Evolutionary conservation across 2,329 filamentous ascomycete species (phyloP).

Genomic region (Pseudopyrenochaeta lycopersici): DNA sequence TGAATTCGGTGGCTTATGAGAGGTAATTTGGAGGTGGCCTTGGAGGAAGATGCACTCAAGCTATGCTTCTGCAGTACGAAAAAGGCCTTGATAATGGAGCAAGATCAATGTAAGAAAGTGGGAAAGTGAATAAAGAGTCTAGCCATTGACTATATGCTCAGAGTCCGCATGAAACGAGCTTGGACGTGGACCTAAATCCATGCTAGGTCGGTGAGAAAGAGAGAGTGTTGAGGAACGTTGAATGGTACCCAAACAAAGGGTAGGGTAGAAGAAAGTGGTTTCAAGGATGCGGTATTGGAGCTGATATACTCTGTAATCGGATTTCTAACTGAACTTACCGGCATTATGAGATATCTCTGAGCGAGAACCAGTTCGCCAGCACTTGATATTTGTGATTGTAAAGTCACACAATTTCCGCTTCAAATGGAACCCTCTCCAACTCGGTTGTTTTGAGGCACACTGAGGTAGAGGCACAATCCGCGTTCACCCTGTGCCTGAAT

Average conservation of each 20-base stretch:
- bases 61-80: constrained; percentile 8
- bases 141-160: constrained; percentile 18
- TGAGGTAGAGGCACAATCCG: constrained; percentile 8
- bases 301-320: constrained; percentile 12
- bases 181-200: constrained; percentile 25
- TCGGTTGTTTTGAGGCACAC: constrained; percentile 9
- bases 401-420: constrained; percentile 9
- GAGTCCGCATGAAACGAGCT: constrained; percentile 8
- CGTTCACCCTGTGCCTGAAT: constrained; percentile 27
- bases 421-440: constrained; percentile 7
- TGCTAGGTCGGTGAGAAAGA: too few species aligned
- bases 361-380: constrained; percentile 7
- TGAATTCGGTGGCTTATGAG: too few species aligned
- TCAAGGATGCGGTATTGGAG: constrained; percentile 3
- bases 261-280: neutral
- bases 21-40: constrained; percentile 18
- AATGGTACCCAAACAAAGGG: neutral
- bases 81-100: constrained; percentile 8
- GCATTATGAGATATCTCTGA: constrained; percentile 28
- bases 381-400: constrained; percentile 16
- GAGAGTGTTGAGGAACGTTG: neutral
- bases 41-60: constrained; percentile 1
- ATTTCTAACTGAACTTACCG: constrained; percentile 33
- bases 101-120: constrained; percentile 12
- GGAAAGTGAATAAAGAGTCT: constrained; percentile 19